phyloP scores from a whole-genome alignment of 495 filamentous ascomycete genomes.

The Coniosporium apollinis region DNA sequence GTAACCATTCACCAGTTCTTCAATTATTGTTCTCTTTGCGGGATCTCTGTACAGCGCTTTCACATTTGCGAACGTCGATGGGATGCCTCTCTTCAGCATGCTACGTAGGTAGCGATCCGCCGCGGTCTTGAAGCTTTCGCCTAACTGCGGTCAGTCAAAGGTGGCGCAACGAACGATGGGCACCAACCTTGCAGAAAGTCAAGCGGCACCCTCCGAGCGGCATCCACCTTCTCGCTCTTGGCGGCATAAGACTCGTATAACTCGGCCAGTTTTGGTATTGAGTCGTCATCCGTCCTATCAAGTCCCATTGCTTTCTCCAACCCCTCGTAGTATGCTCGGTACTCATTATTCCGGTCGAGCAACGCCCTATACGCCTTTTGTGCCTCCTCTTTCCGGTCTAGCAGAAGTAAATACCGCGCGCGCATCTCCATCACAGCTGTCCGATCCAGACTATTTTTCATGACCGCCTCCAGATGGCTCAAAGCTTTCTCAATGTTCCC shows the following conservation, averaged over 20 bases:
- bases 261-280: slow-evolving; percentile 35
- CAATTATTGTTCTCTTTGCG: slow-evolving; percentile 58
- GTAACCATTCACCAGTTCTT: slow-evolving; percentile 65
- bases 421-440: slow-evolving; percentile 79
- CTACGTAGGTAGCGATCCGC: slow-evolving; percentile 67
- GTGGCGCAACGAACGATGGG: not conserved
- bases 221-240: slow-evolving; percentile 69
- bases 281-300: slow-evolving; percentile 38
- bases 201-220: slow-evolving; percentile 68
- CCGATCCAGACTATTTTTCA: slow-evolving; percentile 64
- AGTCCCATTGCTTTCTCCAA: slow-evolving; percentile 54
- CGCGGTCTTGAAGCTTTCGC: slow-evolving; percentile 62
- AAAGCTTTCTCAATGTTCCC: slow-evolving; percentile 66
- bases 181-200: slow-evolving; percentile 63
- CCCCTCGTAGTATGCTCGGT: slow-evolving; percentile 67
- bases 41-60: slow-evolving; percentile 73
- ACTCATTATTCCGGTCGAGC: slow-evolving; percentile 75
- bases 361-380: slow-evolving; percentile 63
- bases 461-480: slow-evolving; percentile 65
- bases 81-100: slow-evolving; percentile 90
- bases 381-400: slow-evolving; percentile 67
- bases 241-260: slow-evolving; percentile 69
- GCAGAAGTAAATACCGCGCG: slow-evolving; percentile 66
- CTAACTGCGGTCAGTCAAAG: slow-evolving; percentile 19
- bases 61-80: slow-evolving; percentile 88